phyloP scores from a whole-genome alignment of 2,329 filamentous ascomycete genomes.

The Aspergillus novofumigatus region DNA sequence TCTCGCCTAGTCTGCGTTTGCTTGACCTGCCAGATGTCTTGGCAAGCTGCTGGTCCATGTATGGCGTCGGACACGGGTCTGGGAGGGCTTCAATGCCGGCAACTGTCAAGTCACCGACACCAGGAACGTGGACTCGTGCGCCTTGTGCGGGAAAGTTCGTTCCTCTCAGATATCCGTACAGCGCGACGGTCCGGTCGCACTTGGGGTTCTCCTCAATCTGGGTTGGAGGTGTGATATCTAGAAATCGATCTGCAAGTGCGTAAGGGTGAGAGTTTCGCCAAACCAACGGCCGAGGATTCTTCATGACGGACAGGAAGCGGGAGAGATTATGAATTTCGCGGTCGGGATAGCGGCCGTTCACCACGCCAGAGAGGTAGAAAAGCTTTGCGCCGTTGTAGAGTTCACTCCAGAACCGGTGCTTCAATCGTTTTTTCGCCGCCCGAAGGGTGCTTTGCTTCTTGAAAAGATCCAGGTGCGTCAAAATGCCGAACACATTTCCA shows the following conservation, averaged over 20 bases:
- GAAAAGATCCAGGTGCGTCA: constrained; percentile 95
- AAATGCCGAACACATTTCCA: constrained; percentile 93
- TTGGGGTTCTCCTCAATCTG: constrained; percentile 82
- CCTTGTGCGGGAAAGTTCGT: constrained; percentile 87
- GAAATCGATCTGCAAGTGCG: constrained; percentile 85
- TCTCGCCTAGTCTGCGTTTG: constrained; percentile 80
- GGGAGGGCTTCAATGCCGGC: constrained; percentile 80
- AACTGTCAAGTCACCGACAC: constrained; percentile 83
- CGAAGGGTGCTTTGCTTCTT: constrained; percentile 87
- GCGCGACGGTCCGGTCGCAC: constrained; percentile 82
- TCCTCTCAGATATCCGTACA: constrained; percentile 90
- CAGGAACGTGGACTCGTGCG: constrained; percentile 86
- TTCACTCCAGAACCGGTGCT: constrained; percentile 95
- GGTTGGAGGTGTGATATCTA: constrained; percentile 91
- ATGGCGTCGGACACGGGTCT: constrained; percentile 92
- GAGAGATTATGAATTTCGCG: constrained; percentile 94
- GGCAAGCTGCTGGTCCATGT: constrained; percentile 79
- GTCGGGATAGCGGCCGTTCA: constrained; percentile 95
- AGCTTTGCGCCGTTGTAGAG: constrained; percentile 94
- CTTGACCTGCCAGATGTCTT: constrained; percentile 80
- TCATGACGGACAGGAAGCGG: constrained; percentile 96
- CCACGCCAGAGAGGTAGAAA: constrained; percentile 93
- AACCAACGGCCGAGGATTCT: constrained; percentile 91
- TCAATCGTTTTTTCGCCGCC: constrained; percentile 91
- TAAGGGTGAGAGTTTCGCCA: constrained; percentile 98